Evolutionary conservation across 2,329 filamentous ascomycete species (phyloP).

Genomic region (Zalaria sp.): DNA sequence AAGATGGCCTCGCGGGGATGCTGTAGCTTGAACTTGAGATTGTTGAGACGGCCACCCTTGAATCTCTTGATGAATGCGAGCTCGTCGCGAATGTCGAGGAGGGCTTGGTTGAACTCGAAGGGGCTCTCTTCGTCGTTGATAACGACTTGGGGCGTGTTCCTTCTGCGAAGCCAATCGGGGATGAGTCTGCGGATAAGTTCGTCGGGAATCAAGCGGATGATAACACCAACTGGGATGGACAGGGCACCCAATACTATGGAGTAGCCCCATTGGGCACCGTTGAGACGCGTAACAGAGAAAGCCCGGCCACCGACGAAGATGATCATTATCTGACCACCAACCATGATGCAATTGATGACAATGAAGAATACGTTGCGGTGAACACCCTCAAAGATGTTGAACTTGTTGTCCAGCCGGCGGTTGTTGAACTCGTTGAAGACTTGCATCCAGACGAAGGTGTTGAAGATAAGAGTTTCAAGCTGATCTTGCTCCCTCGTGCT

Average conservation of each 20-base stretch:
- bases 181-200: conserved; percentile 36
- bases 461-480: conserved; percentile 78
- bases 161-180: conserved; percentile 23
- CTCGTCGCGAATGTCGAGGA: conserved; percentile 66
- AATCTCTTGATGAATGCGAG: conserved; percentile 67
- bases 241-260: conserved; percentile 70
- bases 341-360: conserved; percentile 71
- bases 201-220: conserved; percentile 75
- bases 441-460: conserved; percentile 99
- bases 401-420: conserved; percentile 81
- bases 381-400: conserved; percentile 91
- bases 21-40: conserved; percentile 63
- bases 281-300: conserved; percentile 60
- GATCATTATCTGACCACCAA: conserved; percentile 79
- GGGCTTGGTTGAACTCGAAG: conserved; percentile 52
- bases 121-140: conserved; percentile 27
- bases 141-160: conserved; percentile 25
- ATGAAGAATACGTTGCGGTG: conserved; percentile 80
- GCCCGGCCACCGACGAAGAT: conserved; percentile 72
- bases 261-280: conserved; percentile 70
- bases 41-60: conserved; percentile 70
- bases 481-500: conserved; percentile 31
- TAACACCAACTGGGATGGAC: conserved; percentile 72
- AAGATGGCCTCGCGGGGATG: conserved; percentile 60
- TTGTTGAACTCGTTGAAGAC: conserved; percentile 99